Base-by-base conservation (phyloP, 352 stramenopile species). In the Globisporangium nagaii region DNA sequence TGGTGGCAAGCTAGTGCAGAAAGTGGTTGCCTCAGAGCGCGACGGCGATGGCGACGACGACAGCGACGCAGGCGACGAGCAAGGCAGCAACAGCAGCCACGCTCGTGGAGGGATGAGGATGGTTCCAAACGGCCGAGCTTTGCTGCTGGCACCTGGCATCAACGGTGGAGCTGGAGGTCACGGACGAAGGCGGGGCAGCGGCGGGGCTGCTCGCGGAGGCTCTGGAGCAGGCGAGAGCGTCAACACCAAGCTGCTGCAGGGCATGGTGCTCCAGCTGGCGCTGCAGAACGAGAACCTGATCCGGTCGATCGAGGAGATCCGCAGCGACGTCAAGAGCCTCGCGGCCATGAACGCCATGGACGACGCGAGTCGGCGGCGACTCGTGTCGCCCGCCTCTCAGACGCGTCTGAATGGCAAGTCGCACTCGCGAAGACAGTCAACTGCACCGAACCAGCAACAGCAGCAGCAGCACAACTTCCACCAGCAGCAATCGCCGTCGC, bases 201-300 rank as follows among this genome's bases (percentile, higher is more conserved):
- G 22, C 9, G n/a, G 11, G 5, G 37, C 10, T 25, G 13, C 24
- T 28, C 13, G 22, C 1, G 55, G 36, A 17, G 45, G 3, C 1
- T 7, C 19, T 36, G 37, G 37, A 34, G 56, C 62, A 6, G 49
- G 41, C 24, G 30, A 43, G 13, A 59, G 48, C 34, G 58, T 41
- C 10, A 63, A 60, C 22, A 73, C 50, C n/a, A 81, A 64, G 47
- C 49, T 76, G 9, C 56, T 85, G 1, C 62, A 83, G 45, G 75
- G 70, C 32, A 83, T 86, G 72, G 59, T 86, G 10, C 43, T 86
- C 6, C 75, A 84, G 43, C 60, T 86, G 3, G 72, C 75, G 19
- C 60, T 84, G 8, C 72, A 84, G 54, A 86, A 83, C 49, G 71
- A 80, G 37, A 66, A 56, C 9, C 56, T 84, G 9, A 39, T 83